Evolutionary conservation across 768 basidiomycete genomes (phyloP).

Genomic region (Collybia sp.): DNA sequence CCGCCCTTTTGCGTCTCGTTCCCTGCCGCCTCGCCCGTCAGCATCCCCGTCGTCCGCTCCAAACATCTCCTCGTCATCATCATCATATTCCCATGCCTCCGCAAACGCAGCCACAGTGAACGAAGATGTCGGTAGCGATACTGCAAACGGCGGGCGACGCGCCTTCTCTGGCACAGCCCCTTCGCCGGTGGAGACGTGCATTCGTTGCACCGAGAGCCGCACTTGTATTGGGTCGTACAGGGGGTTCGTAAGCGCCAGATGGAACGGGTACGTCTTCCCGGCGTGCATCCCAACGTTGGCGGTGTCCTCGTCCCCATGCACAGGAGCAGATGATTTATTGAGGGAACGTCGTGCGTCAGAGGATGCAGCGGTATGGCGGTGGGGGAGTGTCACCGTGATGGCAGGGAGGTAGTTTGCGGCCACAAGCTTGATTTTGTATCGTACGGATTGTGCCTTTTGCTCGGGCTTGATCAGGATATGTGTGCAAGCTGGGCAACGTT

Average conservation of each 20-base stretch:
- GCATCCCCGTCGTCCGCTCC: conserved; percentile 59
- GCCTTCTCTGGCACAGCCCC: conserved; percentile 45
- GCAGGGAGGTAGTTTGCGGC: conserved; percentile 92
- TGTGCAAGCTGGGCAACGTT: conserved; percentile 90
- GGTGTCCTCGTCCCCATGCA: conserved; percentile 33
- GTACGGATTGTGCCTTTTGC: conserved; percentile 89
- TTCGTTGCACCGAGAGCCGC: conserved; percentile 73
- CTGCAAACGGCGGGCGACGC: conserved; percentile 69
- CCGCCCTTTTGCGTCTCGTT: conserved; percentile 43
- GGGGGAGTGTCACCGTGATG: conserved; percentile 69
- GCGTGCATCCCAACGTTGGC: conserved; percentile 50
- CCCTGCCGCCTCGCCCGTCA: conserved; percentile 29
- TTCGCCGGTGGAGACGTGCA: conserved; percentile 45
- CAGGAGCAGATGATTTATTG: conserved; percentile 33
- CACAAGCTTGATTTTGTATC: conserved; percentile 97
- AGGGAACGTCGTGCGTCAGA: conserved; percentile 39
- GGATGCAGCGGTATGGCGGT: conserved; percentile 36
- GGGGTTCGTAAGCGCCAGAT: conserved; percentile 90
- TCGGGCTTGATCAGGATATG: conserved; percentile 99
- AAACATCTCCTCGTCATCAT: conserved; percentile 81
- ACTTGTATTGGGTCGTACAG: conserved; percentile 95
- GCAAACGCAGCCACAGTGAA: conserved; percentile 89
- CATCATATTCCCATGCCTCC: conserved; percentile 98
- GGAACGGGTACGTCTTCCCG: conserved; percentile 82
- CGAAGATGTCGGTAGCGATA: conserved; percentile 70